Percentiles rank a stretch among this genome's conserved stretches.
Conservation (phyloP, 371 early-diverging fungal genomes). For the Cladochytrium tenue region DNA sequence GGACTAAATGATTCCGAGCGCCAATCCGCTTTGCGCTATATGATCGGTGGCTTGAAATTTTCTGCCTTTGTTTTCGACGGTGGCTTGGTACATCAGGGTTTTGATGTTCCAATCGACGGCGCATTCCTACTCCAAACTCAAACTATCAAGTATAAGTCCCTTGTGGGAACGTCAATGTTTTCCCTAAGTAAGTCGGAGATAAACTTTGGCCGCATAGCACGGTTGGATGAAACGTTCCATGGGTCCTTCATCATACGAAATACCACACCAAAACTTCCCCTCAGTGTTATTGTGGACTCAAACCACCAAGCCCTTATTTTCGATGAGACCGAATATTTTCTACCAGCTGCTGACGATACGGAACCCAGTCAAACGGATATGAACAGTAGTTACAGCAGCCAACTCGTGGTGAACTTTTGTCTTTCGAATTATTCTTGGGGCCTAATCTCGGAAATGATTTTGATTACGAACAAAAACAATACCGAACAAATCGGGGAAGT, state of each 20-base stretch:
- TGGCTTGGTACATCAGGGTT: neutral
- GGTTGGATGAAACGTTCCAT: slow-evolving; percentile 4
- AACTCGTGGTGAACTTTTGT: no score
- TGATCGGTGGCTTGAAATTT: slow-evolving; percentile 84
- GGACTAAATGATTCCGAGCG: neutral
- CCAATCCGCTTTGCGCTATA: neutral
- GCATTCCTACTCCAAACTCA: slow-evolving; percentile 53
- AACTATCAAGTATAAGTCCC: slow-evolving; percentile 75
- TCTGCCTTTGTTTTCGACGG: slow-evolving; percentile 60
- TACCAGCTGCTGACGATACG: no score
- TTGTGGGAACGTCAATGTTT: slow-evolving; percentile 78
- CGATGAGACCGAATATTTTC: no score
- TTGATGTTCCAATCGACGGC: neutral
- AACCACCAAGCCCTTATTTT: no score
- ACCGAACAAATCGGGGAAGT: slow-evolving; percentile 7
- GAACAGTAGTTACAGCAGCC: no score
- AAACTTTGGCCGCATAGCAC: slow-evolving; percentile 38
- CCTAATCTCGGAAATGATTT: slow-evolving; percentile 52
- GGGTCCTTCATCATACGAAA: slow-evolving; percentile 38
- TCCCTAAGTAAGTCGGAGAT: slow-evolving; percentile 54
- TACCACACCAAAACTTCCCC: slow-evolving; percentile 35
- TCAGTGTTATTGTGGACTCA: slow-evolving; percentile 43
- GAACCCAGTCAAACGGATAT: no score
- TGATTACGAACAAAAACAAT: slow-evolving; percentile 45
- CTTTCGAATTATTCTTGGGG: slow-evolving; percentile 63